Evolutionary conservation across 2,329 filamentous ascomycete species (phyloP).

Genomic region (Aspergillus sp.): DNA sequence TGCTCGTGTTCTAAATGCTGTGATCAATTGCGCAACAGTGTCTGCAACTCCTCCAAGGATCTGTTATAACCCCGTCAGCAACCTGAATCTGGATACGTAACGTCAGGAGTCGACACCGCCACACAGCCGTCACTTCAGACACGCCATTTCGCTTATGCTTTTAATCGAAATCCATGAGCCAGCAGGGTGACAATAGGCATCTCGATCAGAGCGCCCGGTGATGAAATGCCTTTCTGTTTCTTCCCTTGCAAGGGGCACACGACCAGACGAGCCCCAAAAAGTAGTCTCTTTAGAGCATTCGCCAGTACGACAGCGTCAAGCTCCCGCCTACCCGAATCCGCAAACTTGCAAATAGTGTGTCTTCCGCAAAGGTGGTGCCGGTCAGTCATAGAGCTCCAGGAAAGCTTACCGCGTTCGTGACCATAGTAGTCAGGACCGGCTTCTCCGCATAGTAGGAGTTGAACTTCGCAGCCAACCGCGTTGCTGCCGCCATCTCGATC

Average conservation of each 20-base stretch:
- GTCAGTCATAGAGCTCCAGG: background rate
- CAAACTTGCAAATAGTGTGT: background rate
- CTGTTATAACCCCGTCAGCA: constrained; percentile 35
- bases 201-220: background rate
- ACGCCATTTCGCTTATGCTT: background rate
- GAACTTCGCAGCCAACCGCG: constrained; percentile 80
- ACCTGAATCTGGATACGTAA: background rate
- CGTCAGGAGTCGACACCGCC: background rate
- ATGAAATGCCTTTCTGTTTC: background rate
- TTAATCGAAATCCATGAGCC: background rate
- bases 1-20: constrained; percentile 66
- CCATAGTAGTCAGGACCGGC: constrained; percentile 98
- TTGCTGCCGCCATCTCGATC: constrained; percentile 83
- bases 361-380: background rate
- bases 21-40: constrained; percentile 91
- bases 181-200: background rate
- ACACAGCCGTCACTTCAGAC: background rate
- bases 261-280: background rate
- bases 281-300: background rate
- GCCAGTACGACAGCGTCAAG: background rate
- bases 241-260: background rate
- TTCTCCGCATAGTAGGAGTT: constrained; percentile 91
- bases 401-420: constrained; percentile 81
- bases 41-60: constrained; percentile 92
- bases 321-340: background rate